Evolutionary conservation across 352 stramenopile species (phyloP), one percentile per base, ranked within the genome.

Genomic region (Phytophthora constricta): DNA sequence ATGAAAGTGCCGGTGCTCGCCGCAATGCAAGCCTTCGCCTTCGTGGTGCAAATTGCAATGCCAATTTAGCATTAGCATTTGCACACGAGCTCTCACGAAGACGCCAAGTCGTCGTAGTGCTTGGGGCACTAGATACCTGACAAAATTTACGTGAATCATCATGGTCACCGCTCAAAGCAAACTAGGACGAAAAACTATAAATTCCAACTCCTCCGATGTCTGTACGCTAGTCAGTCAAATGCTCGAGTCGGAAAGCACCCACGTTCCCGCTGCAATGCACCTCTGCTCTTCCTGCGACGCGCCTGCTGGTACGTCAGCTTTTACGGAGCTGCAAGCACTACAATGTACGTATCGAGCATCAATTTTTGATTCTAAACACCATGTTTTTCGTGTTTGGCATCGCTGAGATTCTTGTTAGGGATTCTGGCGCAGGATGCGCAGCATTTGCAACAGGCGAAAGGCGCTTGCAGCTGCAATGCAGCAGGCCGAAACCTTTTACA

Each of bases 241-340:
- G 19, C 5, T 23, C 10, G 10, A 3, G 7, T 28, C 7, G 13
- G 20, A 57, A 56, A 19, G 31, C 47, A 70, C 31, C 56, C 63
- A 61, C 43, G 28, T 49, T 62, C 64, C 45, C 39, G 47, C 48
- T 22, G 48, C 55, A 70, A 50, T 63, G 58, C 51, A 14, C 25
- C 22, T 59, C 58, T 62, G 42, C 37, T 67, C 51, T 68, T 72
- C 58, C 64, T 68, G 58, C 51, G 58, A 72, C 45, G 59, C 53
- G 28, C 59, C 65, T 73, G 65, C 65, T 72, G 65, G 9, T 68
- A 45, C 46, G 63, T 68, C 27, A 59, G 65, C 23, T 73, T 72
- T 56, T 73, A 73, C 65, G 59, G 65, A 73, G 65, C 49, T 69
- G 65, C 51, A 57, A n/a, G 52, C 46, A 19, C 41, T 23, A 47